Base-by-base conservation (phyloP, 352 stramenopile genomes). In the Blastocystis sp. region DNA sequence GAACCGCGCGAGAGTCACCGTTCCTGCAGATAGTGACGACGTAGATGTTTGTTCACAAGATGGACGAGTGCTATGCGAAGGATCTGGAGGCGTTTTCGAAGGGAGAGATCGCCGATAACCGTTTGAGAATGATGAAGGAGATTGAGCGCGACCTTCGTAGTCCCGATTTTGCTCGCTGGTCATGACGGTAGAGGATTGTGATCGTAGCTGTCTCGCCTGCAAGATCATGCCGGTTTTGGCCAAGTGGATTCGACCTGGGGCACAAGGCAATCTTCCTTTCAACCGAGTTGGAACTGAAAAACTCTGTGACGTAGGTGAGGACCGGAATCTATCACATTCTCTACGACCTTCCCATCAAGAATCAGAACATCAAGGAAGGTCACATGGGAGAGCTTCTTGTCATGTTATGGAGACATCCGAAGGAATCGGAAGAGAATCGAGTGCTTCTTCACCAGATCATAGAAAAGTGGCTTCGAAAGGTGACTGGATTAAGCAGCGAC, bases 401-500 rank as follows among this genome's bases (percentile, higher is more conserved):
- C 21, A 81, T 63, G 69, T 21, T 81, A n/a, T 81, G 69, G 69
- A 54, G 46, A 34, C 54, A 81, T 42, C 32, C 46, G 14, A 81
- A 81, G 32, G 69, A 81, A 61, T 49, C 69, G 32, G 32, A 64
- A 29, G 69, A 81, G 51, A 81, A 81, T 11, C 69, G 49, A 6
- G 29, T 40, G 49, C 24, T 64, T n/a, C 69, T 81, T 1, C 69
- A 81, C 53, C 44, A 63, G 46, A 81, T 81, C 36, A 81, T 81
- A 14, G 69, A 81, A n/a, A 81, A 81, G 53, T 81, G 69, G 69
- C 69, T 81, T 46, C 69, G 69, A 81, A 59, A 63, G 3, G 69
- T 81, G 7, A 81, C 69, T 3, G 69, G 69, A 4, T 44, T 81
- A 51, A 38, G 40, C 21, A 29, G 27, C 14, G 29, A 48, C 29